These are phyloP conservation scores for Capsicum pubescens DNA, from an alignment of 257 asterid species.

Conservation along the genomic window DNA sequence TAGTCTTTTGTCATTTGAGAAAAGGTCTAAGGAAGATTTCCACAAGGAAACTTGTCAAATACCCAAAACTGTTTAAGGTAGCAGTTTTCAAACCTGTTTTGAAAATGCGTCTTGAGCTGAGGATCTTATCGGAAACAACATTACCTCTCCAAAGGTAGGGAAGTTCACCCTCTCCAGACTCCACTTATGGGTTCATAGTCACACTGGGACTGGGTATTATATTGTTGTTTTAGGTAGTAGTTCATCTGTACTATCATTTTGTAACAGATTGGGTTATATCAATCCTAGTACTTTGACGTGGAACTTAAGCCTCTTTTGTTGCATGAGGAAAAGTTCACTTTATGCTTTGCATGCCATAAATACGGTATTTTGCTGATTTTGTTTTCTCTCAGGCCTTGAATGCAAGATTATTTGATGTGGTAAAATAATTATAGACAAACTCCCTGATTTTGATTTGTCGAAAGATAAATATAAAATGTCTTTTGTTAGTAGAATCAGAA, in stretches of 20 bases:
- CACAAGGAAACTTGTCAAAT: not conserved
- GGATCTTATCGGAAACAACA: no score
- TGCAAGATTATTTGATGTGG: not conserved
- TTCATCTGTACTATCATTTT: not conserved
- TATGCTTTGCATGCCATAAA: not conserved
- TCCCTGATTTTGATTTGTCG: not conserved
- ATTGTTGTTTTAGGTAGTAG: not conserved
- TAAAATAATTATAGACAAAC: not conserved
- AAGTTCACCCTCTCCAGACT: no score
- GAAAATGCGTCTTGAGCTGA: no score
- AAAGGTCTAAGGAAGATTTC: conserved; percentile 11
- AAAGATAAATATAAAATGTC: not conserved
- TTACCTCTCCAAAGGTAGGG: no score
- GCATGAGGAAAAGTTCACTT: conserved; percentile 2
- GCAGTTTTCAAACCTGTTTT: no score
- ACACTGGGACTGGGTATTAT: no score
- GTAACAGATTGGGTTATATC: not conserved
- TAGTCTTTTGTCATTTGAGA: not conserved
- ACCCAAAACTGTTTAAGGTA: not conserved
- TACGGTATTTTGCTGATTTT: not conserved
- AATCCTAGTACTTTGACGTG: not conserved
- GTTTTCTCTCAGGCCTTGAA: not conserved
- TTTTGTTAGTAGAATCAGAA: not conserved
- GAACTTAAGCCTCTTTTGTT: conserved; percentile 13
- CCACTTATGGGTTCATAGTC: no score